Conservation (phyloP, 169 alveolate species). For the Plasmodium fragile region DNA sequence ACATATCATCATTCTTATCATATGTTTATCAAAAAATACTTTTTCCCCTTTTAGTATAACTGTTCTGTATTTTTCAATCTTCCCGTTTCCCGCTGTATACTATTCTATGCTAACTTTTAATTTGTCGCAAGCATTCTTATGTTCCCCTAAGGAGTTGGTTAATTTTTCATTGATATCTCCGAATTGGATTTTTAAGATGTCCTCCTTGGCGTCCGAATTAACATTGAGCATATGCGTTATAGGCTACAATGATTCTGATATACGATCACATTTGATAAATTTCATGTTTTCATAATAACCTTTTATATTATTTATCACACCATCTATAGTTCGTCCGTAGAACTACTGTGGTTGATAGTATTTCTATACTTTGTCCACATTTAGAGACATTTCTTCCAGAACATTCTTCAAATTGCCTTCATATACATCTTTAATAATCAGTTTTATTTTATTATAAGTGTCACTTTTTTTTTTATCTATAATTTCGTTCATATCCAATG, state of each 20-base stretch:
- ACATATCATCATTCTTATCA: conserved; percentile 18
- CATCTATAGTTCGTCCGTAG: neutral
- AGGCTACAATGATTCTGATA: neutral
- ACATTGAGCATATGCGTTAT: neutral
- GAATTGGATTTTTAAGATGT: conserved; percentile 8
- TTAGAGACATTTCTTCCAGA: neutral
- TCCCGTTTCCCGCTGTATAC: neutral
- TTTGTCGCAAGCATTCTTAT: neutral
- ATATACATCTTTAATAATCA: neutral
- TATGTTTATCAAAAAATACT: neutral
- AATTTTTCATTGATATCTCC: conserved; percentile 3
- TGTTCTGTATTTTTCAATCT: neutral
- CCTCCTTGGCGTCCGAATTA: conserved; percentile 4
- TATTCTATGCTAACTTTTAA: neutral
- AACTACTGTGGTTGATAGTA: neutral
- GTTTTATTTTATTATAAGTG: conserved; percentile 1
- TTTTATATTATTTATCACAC: neutral
- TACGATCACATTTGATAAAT: neutral
- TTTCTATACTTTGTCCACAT: neutral
- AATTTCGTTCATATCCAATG: conserved; percentile 6
- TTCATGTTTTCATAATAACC: neutral
- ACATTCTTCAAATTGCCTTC: neutral
- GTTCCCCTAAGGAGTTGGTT: neutral
- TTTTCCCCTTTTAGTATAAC: neutral
- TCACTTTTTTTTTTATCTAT: conserved; percentile 17